Evolutionary conservation across 257 asterid genomes (phyloP), one percentile per base, ranked within the genome.

Genomic region (Nyctanthes arbortristis): DNA sequence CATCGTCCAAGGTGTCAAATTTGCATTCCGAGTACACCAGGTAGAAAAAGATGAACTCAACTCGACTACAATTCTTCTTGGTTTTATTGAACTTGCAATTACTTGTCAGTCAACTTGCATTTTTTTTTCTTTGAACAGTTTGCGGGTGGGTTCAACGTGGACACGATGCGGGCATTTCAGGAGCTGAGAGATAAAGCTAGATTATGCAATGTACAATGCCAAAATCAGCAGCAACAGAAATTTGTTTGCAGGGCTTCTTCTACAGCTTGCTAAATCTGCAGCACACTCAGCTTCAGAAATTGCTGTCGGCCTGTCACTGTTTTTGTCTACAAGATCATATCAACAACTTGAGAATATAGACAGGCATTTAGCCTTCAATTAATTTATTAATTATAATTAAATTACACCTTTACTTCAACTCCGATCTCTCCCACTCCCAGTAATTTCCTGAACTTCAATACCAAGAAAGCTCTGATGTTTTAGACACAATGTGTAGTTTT

Each of bases 11-110:
- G 88, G 88, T 32, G 88, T 85, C 66, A 82, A 77, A 74, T 80
- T 93, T 18, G 98, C 98, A 2, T 93, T 88, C 77, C 90, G 97
- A 52, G 97, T 89, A 56, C 99, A 94, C 72, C 99, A 94, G 99
- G 97, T 94, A 22, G 5, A 27, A 13, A 1, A 22, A 71, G 24
- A 10, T 24, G 16, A 20, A 10, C n/a, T n/a, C 1, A 52, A 22
- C 1, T 22, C 10, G 6, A 3, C n/a, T n/a, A n/a, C 5, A 0
- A 45, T 45, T 1, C 24, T 45, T 45, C 3, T 45, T 45, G 16
- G n/a, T 24, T 16, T 12, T 1, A 7, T 22, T 52, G 10, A 52
- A 2, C 6, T 7, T 7, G 28, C 59, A 8, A 20, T 22, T 52
- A 52, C n/a, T n/a, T n/a, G 16, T 24, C 9, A 52, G 16, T 27